phyloP scores from a whole-genome alignment of 768 basidiomycete genomes.

The Strobilomyces echinocephalus region DNA sequence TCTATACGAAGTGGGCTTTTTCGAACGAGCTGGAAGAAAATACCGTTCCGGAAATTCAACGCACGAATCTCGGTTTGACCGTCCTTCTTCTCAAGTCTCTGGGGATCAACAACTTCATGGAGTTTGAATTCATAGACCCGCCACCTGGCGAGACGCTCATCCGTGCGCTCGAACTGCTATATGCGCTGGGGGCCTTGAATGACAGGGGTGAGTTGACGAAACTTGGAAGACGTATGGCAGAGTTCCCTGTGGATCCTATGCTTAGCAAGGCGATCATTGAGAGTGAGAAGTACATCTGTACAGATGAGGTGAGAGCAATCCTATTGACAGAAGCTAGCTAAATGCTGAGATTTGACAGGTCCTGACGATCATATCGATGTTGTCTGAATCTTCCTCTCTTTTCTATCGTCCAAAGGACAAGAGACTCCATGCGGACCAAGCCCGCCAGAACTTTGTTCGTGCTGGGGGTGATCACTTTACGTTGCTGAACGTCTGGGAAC shows the following conservation, averaged over 20 bases:
- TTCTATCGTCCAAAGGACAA: slow-evolving; percentile 99
- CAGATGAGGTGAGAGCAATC: slow-evolving; percentile 75
- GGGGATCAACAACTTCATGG: slow-evolving; percentile 97
- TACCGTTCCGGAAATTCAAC: slow-evolving; percentile 97
- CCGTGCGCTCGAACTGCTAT: slow-evolving; percentile 87
- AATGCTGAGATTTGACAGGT: slow-evolving; percentile 44
- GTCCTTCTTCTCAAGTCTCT: slow-evolving; percentile 93
- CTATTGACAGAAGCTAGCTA: neutral
- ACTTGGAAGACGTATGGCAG: slow-evolving; percentile 94
- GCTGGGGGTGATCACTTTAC: slow-evolving; percentile 98
- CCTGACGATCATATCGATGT: slow-evolving; percentile 94
- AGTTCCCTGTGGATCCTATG: slow-evolving; percentile 99
- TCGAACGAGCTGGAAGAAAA: slow-evolving; percentile 94
- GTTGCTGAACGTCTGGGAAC: slow-evolving; percentile 95
- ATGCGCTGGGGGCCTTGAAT: slow-evolving; percentile 94
- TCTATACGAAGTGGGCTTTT: slow-evolving; percentile 99
- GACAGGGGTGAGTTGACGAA: slow-evolving; percentile 97
- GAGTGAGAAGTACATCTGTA: slow-evolving; percentile 90
- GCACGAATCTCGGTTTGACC: slow-evolving; percentile 96
- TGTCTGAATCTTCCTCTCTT: slow-evolving; percentile 90
- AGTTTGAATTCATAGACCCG: slow-evolving; percentile 98
- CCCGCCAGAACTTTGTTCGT: slow-evolving; percentile 93
- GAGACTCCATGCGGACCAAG: slow-evolving; percentile 95
- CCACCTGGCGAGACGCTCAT: slow-evolving; percentile 98
- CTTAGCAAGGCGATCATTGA: slow-evolving; percentile 93